Base-by-base conservation (phyloP, 192 early-diverging fungal genomes). In the Entophlyctis helioformis region DNA sequence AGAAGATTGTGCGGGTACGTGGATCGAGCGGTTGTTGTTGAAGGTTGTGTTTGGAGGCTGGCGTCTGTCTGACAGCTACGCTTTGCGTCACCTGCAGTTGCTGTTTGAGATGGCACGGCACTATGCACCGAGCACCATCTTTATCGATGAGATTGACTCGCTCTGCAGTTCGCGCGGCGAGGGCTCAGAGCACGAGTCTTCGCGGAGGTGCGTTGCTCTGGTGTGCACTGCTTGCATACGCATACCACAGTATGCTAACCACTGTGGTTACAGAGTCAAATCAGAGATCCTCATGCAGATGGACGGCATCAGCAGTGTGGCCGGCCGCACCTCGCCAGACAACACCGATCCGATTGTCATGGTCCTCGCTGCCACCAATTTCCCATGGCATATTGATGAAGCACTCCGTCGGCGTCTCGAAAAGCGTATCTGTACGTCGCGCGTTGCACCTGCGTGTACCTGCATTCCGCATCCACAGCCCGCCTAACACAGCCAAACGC, bases 361-460 rank as follows among this genome's bases (percentile, higher is more conserved):
- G 74, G 74, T 80, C 8, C 59, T 80, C 6, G 76, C 68, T 3
- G 76, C 76, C 1, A 80, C 76, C n/a, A 80, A 80, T 43, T 80
- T 80, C 38, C 76, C 76, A n/a, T 80, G 76, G 76, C 71, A 76
- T n/a, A 75, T 80, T 43, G 76, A 80, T 39, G 76, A 80, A 49
- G 76, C 76, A 7, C 28, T 80, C 31, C 51, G 76, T n/a, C 42
- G 76, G 13, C 50, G 76, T 2, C 48, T 80, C 36, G 76, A 80
- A 46, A 80, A 80, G 53, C 51, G 76, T 26, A 72, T 80, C 31
- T 79, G 75, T 78, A n/a, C n/a, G n/a, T n/a, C n/a, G n/a, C n/a
- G n/a, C n/a, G n/a, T n/a, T n/a, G n/a, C n/a, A n/a, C n/a, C n/a
- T n/a, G 18, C 20, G 20, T 11, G 18, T 56, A 39, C 3, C 9